phyloP scores from a whole-genome alignment of 2,329 filamentous ascomycete genomes.

The Botrytis elliptica region DNA sequence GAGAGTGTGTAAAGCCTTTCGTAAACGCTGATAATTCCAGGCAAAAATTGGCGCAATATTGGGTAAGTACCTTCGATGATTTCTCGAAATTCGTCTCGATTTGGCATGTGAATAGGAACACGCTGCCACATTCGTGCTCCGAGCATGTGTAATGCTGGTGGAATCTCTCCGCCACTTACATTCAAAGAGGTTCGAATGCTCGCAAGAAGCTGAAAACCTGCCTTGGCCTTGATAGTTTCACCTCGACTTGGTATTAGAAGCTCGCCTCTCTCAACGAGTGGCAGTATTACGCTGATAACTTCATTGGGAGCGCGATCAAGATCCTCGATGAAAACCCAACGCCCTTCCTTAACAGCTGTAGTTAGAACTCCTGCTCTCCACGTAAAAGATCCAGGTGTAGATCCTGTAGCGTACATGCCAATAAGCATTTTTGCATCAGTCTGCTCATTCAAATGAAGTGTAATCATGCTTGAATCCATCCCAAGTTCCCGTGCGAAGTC shows the following conservation, averaged over 20 bases:
- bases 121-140: slow-evolving; percentile 84
- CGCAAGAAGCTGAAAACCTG: slow-evolving; percentile 86
- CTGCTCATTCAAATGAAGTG: slow-evolving; percentile 94
- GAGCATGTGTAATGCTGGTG: slow-evolving; percentile 68
- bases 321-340: slow-evolving; percentile 97
- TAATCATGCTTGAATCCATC: slow-evolving; percentile 81
- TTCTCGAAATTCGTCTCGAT: slow-evolving; percentile 67
- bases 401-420: slow-evolving; percentile 88
- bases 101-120: slow-evolving; percentile 66
- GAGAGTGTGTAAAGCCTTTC: slow-evolving; percentile 50
- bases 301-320: slow-evolving; percentile 92
- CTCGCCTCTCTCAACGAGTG: slow-evolving; percentile 89
- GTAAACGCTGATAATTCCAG: slow-evolving; percentile 60
- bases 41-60: slow-evolving; percentile 60
- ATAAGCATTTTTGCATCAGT: slow-evolving; percentile 96
- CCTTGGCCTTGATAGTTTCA: slow-evolving; percentile 77
- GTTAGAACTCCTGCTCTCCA: slow-evolving; percentile 94
- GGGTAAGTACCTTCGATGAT: slow-evolving; percentile 73
- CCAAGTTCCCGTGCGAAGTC: slow-evolving; percentile 79
- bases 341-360: slow-evolving; percentile 86
- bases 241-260: slow-evolving; percentile 86
- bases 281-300: slow-evolving; percentile 87
- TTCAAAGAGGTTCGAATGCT: slow-evolving; percentile 79
- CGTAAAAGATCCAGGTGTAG: slow-evolving; percentile 81
- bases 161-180: slow-evolving; percentile 62